phyloP scores from a whole-genome alignment of 176 grass and related monocot genomes.

The Carex littledalei region DNA sequence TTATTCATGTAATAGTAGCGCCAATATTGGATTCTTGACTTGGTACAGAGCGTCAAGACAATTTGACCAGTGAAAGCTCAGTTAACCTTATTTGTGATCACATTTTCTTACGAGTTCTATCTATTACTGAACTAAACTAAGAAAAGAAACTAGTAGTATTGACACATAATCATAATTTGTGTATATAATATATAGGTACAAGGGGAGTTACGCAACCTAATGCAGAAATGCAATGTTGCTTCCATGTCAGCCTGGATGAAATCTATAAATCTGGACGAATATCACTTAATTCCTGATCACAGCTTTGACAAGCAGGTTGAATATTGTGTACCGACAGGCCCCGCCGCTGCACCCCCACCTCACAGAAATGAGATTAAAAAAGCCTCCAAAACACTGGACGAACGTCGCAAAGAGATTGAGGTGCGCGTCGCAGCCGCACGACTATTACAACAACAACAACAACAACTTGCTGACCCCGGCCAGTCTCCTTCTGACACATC shows the following conservation, averaged over 20 bases:
- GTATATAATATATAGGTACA: conserved; percentile 31
- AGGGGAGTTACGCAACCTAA: conserved; percentile 51
- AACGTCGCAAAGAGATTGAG: conserved; percentile 94
- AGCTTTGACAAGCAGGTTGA: conserved; percentile 57
- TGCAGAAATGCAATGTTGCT: conserved; percentile 72
- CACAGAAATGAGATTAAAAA: conserved; percentile 89
- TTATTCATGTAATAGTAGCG: background rate
- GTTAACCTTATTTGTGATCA: background rate
- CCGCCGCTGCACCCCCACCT: conserved; percentile 13
- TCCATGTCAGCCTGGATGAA: conserved; percentile 82
- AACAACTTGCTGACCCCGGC: conserved; percentile 9
- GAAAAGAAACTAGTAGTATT: background rate
- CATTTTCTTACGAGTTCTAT: background rate
- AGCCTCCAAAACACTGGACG: conserved; percentile 68
- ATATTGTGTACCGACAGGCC: conserved; percentile 36
- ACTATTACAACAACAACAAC: conserved; percentile 56
- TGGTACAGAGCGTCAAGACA: background rate
- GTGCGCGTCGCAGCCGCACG: conserved; percentile 56
- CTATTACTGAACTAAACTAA: background rate
- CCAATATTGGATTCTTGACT: background rate
- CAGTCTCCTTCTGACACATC: background rate
- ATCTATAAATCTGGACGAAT: conserved; percentile 54
- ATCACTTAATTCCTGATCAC: conserved; percentile 52
- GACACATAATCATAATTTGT: no score
- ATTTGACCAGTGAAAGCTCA: background rate